Conservation (phyloP, 306 rosid species). For the Gillenia trifoliata region DNA sequence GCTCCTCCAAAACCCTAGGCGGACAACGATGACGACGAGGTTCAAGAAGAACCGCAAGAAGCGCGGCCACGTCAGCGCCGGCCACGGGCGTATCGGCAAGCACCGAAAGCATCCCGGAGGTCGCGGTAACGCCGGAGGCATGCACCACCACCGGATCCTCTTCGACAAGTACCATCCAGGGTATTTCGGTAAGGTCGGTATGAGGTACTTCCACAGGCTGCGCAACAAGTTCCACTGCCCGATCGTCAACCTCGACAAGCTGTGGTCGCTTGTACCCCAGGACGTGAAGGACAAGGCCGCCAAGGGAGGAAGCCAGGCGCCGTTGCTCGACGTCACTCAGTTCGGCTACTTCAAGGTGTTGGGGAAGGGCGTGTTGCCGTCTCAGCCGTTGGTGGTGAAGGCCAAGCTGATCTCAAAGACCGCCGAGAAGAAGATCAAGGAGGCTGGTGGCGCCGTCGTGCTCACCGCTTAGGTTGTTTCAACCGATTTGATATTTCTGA, state of each 20-base stretch:
- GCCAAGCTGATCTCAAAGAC: slow-evolving; percentile 16
- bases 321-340: slow-evolving; percentile 17
- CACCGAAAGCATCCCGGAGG: slow-evolving; percentile 25
- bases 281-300: slow-evolving; percentile 21
- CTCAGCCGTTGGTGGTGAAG: slow-evolving; percentile 14
- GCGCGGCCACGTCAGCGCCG: slow-evolving; percentile 19
- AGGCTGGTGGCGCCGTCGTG: slow-evolving; percentile 18
- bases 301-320: not conserved
- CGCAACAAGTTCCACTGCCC: slow-evolving; percentile 22
- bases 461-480: slow-evolving; percentile 12
- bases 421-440: slow-evolving; percentile 23
- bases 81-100: slow-evolving; percentile 19
- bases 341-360: slow-evolving; percentile 16
- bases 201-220: slow-evolving; percentile 22
- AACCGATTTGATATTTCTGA: not conserved
- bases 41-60: slow-evolving; percentile 21
- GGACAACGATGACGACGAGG: slow-evolving; percentile 6
- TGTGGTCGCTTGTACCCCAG: slow-evolving; percentile 20
- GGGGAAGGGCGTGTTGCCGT: slow-evolving; percentile 16
- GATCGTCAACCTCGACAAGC: slow-evolving; percentile 18
- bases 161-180: slow-evolving; percentile 25
- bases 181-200: slow-evolving; percentile 19
- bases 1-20: not conserved
- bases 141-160: slow-evolving; percentile 27
- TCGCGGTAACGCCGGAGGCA: slow-evolving; percentile 21